phyloP scores from a whole-genome alignment of 2,329 filamentous ascomycete genomes.

The Raffaelea arxii region DNA sequence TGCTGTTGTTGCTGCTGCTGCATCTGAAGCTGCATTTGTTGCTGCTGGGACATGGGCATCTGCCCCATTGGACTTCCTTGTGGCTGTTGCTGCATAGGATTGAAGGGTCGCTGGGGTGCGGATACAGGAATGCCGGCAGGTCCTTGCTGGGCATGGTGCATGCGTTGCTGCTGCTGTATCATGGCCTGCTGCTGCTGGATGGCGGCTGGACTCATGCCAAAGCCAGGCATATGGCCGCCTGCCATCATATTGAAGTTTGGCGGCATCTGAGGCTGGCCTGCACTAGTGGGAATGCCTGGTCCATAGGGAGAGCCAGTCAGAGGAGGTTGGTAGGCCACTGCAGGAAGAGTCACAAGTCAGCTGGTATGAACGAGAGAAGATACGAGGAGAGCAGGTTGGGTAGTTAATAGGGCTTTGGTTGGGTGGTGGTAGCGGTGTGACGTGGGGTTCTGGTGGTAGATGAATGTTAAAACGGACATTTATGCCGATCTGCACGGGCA shows the following conservation, averaged over 20 bases:
- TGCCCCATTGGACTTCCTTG: conserved; percentile 23
- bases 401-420: neutral
- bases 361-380: conserved; percentile 1
- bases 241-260: conserved; percentile 47
- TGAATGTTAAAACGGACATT: neutral
- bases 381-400: neutral
- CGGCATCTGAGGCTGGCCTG: conserved; percentile 36
- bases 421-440: too few relatives aligned
- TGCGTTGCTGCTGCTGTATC: conserved; percentile 29
- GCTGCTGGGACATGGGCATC: conserved; percentile 20
- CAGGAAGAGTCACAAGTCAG: conserved; percentile 6
- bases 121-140: conserved; percentile 16
- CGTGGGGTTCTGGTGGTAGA: too few relatives aligned
- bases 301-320: conserved; percentile 50
- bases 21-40: conserved; percentile 11
- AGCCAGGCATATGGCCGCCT: conserved; percentile 39
- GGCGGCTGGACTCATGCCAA: conserved; percentile 41
- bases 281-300: conserved; percentile 38
- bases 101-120: conserved; percentile 26
- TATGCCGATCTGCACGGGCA: neutral
- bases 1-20: conserved; percentile 28
- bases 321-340: conserved; percentile 50
- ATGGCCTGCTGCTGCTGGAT: conserved; percentile 26
- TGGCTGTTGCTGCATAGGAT: conserved; percentile 23
- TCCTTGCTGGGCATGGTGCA: conserved; percentile 27